phyloP scores from a whole-genome alignment of 306 rosid species.

The Hippophae tibetana region DNA sequence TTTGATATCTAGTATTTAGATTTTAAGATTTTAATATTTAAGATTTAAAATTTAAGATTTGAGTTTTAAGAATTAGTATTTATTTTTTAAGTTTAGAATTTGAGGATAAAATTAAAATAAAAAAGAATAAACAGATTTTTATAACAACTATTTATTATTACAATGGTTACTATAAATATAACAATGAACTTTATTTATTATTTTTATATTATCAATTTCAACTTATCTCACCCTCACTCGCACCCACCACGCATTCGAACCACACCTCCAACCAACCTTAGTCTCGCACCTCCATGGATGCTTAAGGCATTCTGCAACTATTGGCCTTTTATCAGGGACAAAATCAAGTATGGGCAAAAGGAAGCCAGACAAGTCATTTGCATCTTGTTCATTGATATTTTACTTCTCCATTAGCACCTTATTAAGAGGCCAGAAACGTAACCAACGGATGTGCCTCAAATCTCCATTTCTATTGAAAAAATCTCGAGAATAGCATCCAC shows the following conservation, averaged over 20 bases:
- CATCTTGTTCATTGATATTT: constrained; percentile 63
- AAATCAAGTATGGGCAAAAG: constrained; percentile 66
- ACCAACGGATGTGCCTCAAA: constrained; percentile 62
- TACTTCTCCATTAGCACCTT: constrained; percentile 78
- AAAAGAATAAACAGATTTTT: no score
- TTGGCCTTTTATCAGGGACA: constrained; percentile 77
- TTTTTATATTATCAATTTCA: no score
- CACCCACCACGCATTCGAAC: background rate
- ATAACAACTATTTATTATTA: no score
- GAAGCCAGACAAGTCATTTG: constrained; percentile 48
- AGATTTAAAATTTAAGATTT: no score
- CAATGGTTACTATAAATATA: no score
- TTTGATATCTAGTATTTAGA: no score
- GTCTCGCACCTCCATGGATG: constrained; percentile 75
- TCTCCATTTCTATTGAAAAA: constrained; percentile 75
- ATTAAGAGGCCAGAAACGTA: constrained; percentile 76
- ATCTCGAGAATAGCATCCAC: constrained; percentile 79
- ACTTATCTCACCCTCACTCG: no score
- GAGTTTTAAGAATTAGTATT: no score
- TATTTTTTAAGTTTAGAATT: no score
- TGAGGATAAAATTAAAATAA: no score
- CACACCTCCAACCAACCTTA: constrained; percentile 22
- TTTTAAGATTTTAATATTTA: no score
- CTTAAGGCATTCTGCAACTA: constrained; percentile 59
- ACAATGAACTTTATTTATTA: no score